Evolutionary conservation across 1,284 basidiomycete genomes (phyloP).

Genomic region (Spongispora temasekensis): DNA sequence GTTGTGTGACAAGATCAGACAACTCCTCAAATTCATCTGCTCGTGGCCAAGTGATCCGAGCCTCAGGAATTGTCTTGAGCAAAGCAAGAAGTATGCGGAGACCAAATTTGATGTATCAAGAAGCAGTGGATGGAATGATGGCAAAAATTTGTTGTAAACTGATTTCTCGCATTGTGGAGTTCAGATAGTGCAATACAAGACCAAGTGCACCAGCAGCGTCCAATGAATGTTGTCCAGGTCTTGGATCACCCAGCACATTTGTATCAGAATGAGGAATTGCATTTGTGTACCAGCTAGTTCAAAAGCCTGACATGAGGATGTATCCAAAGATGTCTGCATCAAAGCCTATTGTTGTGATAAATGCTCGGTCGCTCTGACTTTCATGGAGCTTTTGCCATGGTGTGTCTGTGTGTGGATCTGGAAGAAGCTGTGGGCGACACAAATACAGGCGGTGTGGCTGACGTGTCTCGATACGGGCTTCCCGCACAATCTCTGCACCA

Average conservation of each 20-base stretch:
- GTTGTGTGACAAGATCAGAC: constrained; percentile 31
- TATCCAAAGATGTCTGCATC: background rate
- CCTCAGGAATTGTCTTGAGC: constrained; percentile 37
- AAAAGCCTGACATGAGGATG: background rate
- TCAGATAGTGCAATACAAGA: constrained; percentile 46
- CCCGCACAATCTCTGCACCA: too few relatives aligned
- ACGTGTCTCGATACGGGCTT: too few relatives aligned
- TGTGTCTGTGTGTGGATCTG: background rate
- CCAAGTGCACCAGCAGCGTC: constrained; percentile 48
- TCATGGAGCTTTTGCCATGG: background rate
- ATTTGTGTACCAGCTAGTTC: background rate
- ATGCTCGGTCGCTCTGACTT: background rate
- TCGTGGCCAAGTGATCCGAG: constrained; percentile 38
- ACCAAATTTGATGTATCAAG: constrained; percentile 40
- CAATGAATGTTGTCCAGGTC: background rate
- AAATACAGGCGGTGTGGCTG: constrained; percentile 1
- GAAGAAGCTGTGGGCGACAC: background rate
- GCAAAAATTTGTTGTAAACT: constrained; percentile 36
- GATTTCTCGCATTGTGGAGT: constrained; percentile 41
- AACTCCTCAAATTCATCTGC: background rate
- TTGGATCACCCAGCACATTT: background rate
- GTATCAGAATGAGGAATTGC: background rate
- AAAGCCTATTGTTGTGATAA: background rate
- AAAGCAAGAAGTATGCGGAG: constrained; percentile 36
- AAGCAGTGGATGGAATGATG: constrained; percentile 10